A percentile compares a stretch with the other conserved stretches of the same genome.
Conservation (phyloP, 2,329 filamentous ascomycete species). For the Pseudocercospora fijiensis region DNA sequence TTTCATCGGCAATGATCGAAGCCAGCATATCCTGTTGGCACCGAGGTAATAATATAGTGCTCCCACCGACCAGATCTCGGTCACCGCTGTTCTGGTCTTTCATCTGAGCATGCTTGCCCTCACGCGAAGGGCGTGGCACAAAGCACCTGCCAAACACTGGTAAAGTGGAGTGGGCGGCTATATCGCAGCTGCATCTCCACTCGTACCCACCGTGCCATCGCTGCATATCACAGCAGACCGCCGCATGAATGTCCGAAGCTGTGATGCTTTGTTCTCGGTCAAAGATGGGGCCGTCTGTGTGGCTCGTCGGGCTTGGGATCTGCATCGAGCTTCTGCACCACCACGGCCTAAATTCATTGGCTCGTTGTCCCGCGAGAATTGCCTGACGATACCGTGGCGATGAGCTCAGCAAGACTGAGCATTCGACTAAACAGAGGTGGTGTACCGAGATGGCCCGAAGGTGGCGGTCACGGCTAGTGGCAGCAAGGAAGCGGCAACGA, state of each 20-base stretch:
- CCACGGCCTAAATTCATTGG: background rate
- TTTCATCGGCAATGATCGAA: conserved; percentile 6
- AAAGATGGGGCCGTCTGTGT: conserved; percentile 6
- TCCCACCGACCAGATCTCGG: background rate
- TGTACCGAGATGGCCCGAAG: conserved; percentile 2
- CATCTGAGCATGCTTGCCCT: background rate
- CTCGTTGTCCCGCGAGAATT: conserved; percentile 13
- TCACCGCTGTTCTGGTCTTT: conserved; percentile 7
- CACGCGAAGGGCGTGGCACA: conserved; percentile 2
- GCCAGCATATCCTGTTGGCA: conserved; percentile 1
- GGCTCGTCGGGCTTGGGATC: background rate
- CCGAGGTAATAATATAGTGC: background rate
- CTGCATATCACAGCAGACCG: background rate
- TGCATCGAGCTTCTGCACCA: conserved; percentile 4
- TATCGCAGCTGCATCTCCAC: conserved; percentile 3
- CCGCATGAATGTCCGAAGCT: conserved; percentile 1
- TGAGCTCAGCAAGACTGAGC: conserved; percentile 2
- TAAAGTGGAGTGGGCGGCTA: conserved; percentile 1
- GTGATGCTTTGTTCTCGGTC: conserved; percentile 1
- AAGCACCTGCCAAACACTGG: background rate
- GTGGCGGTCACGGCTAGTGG: background rate
- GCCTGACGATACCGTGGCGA: background rate
- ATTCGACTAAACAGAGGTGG: background rate
- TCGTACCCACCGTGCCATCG: background rate
- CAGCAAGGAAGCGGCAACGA: conserved; percentile 6